Evolutionary conservation across 2,329 filamentous ascomycete species (phyloP).

Genomic region (Thermomyces lanuginosus): DNA sequence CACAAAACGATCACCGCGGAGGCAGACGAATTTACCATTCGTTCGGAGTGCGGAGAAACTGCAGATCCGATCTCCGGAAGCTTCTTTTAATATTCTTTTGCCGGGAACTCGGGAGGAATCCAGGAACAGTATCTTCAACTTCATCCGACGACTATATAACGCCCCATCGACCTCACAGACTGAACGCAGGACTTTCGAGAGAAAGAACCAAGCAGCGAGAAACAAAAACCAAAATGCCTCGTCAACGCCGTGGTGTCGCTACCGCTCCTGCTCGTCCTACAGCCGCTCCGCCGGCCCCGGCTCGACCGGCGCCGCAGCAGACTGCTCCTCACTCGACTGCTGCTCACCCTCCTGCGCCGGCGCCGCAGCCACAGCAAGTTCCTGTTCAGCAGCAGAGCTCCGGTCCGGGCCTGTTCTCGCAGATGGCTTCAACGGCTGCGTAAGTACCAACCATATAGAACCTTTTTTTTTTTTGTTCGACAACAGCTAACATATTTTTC

Average conservation of each 20-base stretch:
- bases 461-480: background rate
- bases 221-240: constrained; percentile 46
- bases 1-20: too few species aligned
- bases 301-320: constrained; percentile 39
- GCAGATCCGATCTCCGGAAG: too few species aligned
- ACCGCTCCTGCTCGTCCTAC: constrained; percentile 48
- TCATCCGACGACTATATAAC: too few species aligned
- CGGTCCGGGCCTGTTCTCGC: constrained; percentile 75
- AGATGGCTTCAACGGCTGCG: constrained; percentile 97
- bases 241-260: constrained; percentile 52
- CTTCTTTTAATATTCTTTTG: too few species aligned
- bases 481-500: background rate
- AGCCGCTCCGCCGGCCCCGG: constrained; percentile 41
- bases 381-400: constrained; percentile 34
- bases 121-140: too few species aligned
- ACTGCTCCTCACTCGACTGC: constrained; percentile 55
- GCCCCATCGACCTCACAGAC: too few species aligned
- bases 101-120: too few species aligned
- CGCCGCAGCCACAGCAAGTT: constrained; percentile 35
- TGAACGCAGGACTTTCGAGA: too few species aligned
- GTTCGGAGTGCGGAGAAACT: too few species aligned
- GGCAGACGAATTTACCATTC: too few species aligned
- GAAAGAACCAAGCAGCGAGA: background rate
- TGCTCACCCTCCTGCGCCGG: constrained; percentile 27
- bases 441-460: constrained; percentile 38